These are phyloP conservation scores for Puccinia horiana DNA, from an alignment of 1,284 basidiomycete species.

Conservation along the genomic window DNA sequence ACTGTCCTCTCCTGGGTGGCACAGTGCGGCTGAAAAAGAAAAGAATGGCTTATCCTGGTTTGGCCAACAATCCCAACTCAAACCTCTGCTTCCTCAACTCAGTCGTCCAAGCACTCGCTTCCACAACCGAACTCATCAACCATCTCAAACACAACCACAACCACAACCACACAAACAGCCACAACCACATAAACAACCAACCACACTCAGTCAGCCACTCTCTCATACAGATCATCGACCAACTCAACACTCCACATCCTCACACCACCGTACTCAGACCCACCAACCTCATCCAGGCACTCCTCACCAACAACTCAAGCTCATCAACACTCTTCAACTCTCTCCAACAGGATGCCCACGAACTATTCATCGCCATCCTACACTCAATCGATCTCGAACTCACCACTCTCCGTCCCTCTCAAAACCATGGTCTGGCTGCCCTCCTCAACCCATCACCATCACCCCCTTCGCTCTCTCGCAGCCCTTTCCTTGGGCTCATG, in stretches of 20 bases:
- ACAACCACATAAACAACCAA: constrained; percentile 63
- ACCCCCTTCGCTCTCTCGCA: constrained; percentile 43
- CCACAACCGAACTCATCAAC: constrained; percentile 72
- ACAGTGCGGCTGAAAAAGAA: background rate
- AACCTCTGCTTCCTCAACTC: constrained; percentile 95
- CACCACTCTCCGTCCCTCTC: constrained; percentile 47
- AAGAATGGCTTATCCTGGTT: constrained; percentile 70
- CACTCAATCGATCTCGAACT: constrained; percentile 63
- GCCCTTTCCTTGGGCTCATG: constrained; percentile 72
- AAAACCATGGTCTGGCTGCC: constrained; percentile 65
- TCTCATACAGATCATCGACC: constrained; percentile 62
- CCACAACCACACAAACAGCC: constrained; percentile 64
- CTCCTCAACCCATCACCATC: background rate
- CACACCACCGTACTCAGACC: constrained; percentile 65
- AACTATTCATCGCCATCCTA: constrained; percentile 85
- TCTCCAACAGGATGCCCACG: constrained; percentile 92
- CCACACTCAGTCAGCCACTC: constrained; percentile 80
- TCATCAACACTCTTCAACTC: constrained; percentile 74
- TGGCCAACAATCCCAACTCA: constrained; percentile 82
- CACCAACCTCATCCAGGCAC: constrained; percentile 47
- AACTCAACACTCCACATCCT: constrained; percentile 57
- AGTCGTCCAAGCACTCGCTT: constrained; percentile 84
- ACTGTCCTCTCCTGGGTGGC: no score
- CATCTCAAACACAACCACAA: constrained; percentile 72
- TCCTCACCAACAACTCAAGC: constrained; percentile 55